A percentile compares a stretch with the other conserved stretches of the same genome.
These are phyloP conservation scores for Aspergillus homomorphus DNA, from an alignment of 495 filamentous ascomycete species.

Conservation along the genomic window DNA sequence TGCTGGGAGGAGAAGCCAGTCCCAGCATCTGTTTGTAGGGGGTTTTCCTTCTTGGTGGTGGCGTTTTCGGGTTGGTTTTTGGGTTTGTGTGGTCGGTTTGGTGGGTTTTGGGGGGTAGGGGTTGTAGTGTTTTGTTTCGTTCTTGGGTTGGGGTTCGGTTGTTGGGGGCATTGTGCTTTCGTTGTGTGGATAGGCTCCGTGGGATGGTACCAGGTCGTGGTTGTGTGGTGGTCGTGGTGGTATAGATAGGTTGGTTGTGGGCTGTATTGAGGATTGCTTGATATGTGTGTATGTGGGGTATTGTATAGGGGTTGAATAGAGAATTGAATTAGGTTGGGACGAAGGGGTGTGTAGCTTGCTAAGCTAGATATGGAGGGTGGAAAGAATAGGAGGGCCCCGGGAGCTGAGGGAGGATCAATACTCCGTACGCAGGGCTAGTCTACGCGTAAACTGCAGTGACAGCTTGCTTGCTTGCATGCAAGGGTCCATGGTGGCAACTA, in stretches of 20 bases:
- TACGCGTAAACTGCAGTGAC: too few species aligned
- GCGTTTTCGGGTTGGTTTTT: constrained; percentile 4
- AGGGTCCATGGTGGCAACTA: too few species aligned
- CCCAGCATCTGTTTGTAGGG: constrained; percentile 19
- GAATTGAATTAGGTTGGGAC: background rate
- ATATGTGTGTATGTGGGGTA: background rate
- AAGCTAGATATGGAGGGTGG: too few species aligned
- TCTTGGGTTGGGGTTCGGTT: background rate
- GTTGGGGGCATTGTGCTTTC: background rate
- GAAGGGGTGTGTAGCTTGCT: too few species aligned
- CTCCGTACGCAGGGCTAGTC: too few species aligned
- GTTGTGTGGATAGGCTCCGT: too few species aligned
- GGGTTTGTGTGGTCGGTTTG: background rate
- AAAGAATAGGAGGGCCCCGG: too few species aligned
- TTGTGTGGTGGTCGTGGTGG: constrained; percentile 5
- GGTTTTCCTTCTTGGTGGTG: background rate
- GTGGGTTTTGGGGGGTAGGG: background rate
- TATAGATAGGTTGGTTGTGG: background rate
- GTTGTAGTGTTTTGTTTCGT: too few species aligned
- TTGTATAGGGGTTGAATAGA: background rate
- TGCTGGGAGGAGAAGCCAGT: constrained; percentile 21
- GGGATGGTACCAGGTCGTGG: too few species aligned
- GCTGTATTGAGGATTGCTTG: background rate
- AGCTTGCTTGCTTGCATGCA: too few species aligned
- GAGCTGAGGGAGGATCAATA: too few species aligned